phyloP scores from a whole-genome alignment of 768 basidiomycete genomes.

The Suillus cothurnatus region DNA sequence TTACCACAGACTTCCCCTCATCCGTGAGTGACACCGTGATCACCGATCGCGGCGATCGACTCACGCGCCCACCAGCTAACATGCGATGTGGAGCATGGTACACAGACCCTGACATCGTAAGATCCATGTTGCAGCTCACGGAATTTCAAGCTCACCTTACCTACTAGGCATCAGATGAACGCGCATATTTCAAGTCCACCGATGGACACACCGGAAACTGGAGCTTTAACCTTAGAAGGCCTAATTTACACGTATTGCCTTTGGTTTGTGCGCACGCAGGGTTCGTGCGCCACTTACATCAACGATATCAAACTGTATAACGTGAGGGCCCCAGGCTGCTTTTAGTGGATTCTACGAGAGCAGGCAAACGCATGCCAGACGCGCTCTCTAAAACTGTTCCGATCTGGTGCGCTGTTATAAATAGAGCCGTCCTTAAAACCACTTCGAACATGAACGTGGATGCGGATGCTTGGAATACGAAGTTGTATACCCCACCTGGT shows the following conservation, averaged over 20 bases:
- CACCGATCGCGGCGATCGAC: background rate
- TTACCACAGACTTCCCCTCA: conserved; percentile 53
- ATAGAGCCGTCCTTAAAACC: conserved; percentile 50
- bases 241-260: conserved; percentile 79
- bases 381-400: conserved; percentile 92
- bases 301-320: conserved; percentile 8
- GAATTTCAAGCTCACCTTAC: conserved; percentile 5
- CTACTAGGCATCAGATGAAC: conserved; percentile 20
- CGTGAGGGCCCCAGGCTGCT: conserved; percentile 53
- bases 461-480: conserved; percentile 50
- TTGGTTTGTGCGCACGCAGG: conserved; percentile 56
- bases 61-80: conserved; percentile 62
- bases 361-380: conserved; percentile 94
- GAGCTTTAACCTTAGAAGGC: conserved; percentile 80
- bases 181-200: conserved; percentile 90
- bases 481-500: conserved; percentile 71
- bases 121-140: conserved; percentile 7
- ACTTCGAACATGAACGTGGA: conserved; percentile 1
- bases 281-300: conserved; percentile 36
- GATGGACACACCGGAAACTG: conserved; percentile 87
- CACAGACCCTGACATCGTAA: conserved; percentile 66
- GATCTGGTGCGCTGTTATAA: conserved; percentile 92
- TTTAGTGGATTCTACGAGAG: conserved; percentile 89
- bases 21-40: conserved; percentile 46
- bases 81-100: conserved; percentile 96